A percentile compares a stretch with the other conserved stretches of the same genome.
Conservation (phyloP, 306 rosid species). For the Hippophae tibetana region DNA sequence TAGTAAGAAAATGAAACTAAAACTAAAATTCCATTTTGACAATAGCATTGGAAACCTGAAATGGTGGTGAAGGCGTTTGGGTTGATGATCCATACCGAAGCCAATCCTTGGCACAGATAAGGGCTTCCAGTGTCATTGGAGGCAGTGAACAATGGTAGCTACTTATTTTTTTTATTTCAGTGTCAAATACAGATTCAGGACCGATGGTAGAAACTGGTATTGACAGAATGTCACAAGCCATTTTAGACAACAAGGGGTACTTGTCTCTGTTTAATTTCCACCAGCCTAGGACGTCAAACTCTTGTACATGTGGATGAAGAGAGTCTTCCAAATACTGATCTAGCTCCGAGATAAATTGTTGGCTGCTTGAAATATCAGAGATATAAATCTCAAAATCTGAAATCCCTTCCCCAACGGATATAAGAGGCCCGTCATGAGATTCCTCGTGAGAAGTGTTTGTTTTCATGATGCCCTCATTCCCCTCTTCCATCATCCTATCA, state of each 20-base stretch:
- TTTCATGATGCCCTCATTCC: constrained; percentile 36
- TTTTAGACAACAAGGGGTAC: constrained; percentile 69
- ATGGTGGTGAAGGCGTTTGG: constrained; percentile 20
- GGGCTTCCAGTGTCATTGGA: constrained; percentile 66
- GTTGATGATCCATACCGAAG: constrained; percentile 38
- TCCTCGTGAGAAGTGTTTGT: constrained; percentile 41
- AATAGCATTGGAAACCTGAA: constrained; percentile 30
- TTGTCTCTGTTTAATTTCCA: constrained; percentile 53
- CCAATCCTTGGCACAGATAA: constrained; percentile 82
- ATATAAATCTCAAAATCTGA: constrained; percentile 59
- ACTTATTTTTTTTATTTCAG: constrained; percentile 52
- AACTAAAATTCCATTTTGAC: constrained; percentile 40
- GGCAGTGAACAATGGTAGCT: constrained; percentile 45
- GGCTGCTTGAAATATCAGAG: constrained; percentile 50
- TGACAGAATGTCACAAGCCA: constrained; percentile 83
- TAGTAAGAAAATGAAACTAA: constrained; percentile 18
- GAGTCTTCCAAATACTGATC: constrained; percentile 85
- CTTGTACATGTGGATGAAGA: constrained; percentile 26
- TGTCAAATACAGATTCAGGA: constrained; percentile 60
- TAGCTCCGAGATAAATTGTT: constrained; percentile 62
- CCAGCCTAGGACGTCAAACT: constrained; percentile 72
- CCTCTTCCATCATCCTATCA: constrained; percentile 35
- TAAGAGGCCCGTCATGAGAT: constrained; percentile 37
- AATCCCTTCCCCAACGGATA: constrained; percentile 42
- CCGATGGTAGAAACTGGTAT: constrained; percentile 56